phyloP scores from a whole-genome alignment of 1,139 yeast species.

The Candida sanyaensis region DNA sequence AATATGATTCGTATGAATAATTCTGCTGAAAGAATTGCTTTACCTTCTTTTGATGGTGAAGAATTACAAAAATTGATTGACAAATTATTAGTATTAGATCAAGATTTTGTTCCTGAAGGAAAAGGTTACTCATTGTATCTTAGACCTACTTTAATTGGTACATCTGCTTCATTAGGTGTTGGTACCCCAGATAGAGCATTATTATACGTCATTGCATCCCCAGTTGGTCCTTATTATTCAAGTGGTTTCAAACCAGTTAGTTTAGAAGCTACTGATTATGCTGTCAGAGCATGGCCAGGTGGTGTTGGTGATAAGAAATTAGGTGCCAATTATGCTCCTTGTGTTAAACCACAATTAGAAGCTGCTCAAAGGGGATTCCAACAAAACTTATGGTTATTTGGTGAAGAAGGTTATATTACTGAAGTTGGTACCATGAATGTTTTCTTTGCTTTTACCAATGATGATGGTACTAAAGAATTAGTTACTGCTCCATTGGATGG shows the following conservation, averaged over 20 bases:
- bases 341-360: slow-evolving; percentile 82
- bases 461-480: slow-evolving; percentile 82
- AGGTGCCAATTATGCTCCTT: slow-evolving; percentile 98
- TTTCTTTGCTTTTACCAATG: slow-evolving; percentile 72
- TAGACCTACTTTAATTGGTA: slow-evolving; percentile 94
- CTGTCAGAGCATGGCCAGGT: slow-evolving; percentile 99
- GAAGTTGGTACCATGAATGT: slow-evolving; percentile 98
- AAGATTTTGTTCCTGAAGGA: slow-evolving; percentile 76
- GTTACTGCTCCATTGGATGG: slow-evolving; percentile 98
- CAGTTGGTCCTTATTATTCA: slow-evolving; percentile 91
- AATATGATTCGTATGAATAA: slow-evolving; percentile 90
- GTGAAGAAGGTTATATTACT: slow-evolving; percentile 83
- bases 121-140: slow-evolving; percentile 88
- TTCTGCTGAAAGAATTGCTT: slow-evolving; percentile 82
- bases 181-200: slow-evolving; percentile 77
- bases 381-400: slow-evolving; percentile 96
- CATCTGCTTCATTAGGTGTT: slow-evolving; percentile 84
- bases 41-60: slow-evolving; percentile 81
- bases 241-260: slow-evolving; percentile 94
- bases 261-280: slow-evolving; percentile 91
- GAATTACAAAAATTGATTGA: slow-evolving; percentile 75
- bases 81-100: slow-evolving; percentile 71
- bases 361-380: slow-evolving; percentile 91
- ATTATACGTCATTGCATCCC: slow-evolving; percentile 84
- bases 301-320: slow-evolving; percentile 95